These are phyloP conservation scores for Sugiyamaella castrensis DNA, from an alignment of 1,139 yeast species.

Conservation along the genomic window DNA sequence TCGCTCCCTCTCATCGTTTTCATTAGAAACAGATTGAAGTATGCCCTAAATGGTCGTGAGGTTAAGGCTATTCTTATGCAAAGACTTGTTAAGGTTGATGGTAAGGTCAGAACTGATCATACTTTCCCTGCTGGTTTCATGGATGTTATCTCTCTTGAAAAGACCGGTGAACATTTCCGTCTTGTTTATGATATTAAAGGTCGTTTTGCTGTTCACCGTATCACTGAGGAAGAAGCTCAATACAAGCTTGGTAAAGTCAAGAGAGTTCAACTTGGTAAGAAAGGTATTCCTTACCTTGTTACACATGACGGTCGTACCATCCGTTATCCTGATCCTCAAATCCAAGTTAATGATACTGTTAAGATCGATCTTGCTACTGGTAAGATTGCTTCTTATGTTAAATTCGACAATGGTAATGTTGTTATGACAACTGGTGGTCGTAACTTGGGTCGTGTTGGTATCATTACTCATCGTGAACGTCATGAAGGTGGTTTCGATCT, in stretches of 20 bases:
- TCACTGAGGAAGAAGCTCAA: conserved; percentile 96
- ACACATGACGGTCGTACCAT: conserved; percentile 99
- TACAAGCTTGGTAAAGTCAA: conserved; percentile 98
- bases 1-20: conserved; percentile 96
- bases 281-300: conserved; percentile 95
- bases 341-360: conserved; percentile 96
- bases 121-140: conserved; percentile 99
- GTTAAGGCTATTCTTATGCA: conserved; percentile 99
- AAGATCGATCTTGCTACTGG: conserved; percentile 95
- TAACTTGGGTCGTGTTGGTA: conserved; percentile 99
- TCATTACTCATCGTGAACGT: conserved; percentile 95
- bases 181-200: conserved; percentile 97
- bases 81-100: conserved; percentile 98
- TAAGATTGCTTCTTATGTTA: conserved; percentile 86
- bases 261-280: conserved; percentile 97
- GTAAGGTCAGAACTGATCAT: conserved; percentile 98
- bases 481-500: conserved; percentile 99
- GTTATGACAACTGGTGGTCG: conserved; percentile 99
- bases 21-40: conserved; percentile 99
- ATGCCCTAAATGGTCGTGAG: conserved; percentile 99
- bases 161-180: conserved; percentile 99
- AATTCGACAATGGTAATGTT: conserved; percentile 93
- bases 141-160: conserved; percentile 96
- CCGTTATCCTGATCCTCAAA: conserved; percentile 98
- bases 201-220: conserved; percentile 99